Percentiles rank a stretch among this genome's conserved stretches.
Conservation (phyloP, 2,329 filamentous ascomycete genomes). For the Graphilbum ipis-grandicollis region DNA sequence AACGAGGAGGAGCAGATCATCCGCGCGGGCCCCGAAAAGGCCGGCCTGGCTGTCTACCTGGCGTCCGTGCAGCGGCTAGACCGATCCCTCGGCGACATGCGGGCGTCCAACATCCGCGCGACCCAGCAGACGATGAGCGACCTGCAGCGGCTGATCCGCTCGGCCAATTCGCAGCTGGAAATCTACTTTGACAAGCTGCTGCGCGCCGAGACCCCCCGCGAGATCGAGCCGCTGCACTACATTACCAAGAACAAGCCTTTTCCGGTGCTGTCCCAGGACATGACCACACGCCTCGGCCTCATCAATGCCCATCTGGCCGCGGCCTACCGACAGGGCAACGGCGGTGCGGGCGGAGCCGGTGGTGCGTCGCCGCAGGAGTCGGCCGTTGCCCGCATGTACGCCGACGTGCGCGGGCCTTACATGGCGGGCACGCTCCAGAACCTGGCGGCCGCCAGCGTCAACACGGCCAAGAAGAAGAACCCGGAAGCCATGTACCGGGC, state of each 20-base stretch:
- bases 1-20: slow-evolving; percentile 86
- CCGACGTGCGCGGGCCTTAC: slow-evolving; percentile 74
- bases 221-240: slow-evolving; percentile 79
- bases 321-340: slow-evolving; percentile 31
- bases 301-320: slow-evolving; percentile 61
- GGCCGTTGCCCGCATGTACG: slow-evolving; percentile 65
- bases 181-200: slow-evolving; percentile 66
- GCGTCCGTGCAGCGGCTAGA: slow-evolving; percentile 78
- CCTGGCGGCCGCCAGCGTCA: slow-evolving; percentile 69
- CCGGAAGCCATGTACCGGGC: slow-evolving; percentile 71
- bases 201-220: slow-evolving; percentile 54
- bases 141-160: slow-evolving; percentile 57
- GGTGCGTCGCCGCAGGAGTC: slow-evolving; percentile 50
- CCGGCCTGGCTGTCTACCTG: slow-evolving; percentile 70
- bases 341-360: slow-evolving; percentile 3
- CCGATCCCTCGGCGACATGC: slow-evolving; percentile 69
- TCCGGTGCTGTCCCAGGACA: slow-evolving; percentile 61
- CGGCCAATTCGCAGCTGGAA: slow-evolving; percentile 70
- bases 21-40: slow-evolving; percentile 66
- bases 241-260: slow-evolving; percentile 82
- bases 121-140: slow-evolving; percentile 82
- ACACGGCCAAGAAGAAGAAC: slow-evolving; percentile 66
- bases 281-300: slow-evolving; percentile 56
- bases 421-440: slow-evolving; percentile 70
- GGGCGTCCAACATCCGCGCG: slow-evolving; percentile 74